Percentiles rank a stretch among this genome's conserved stretches.
Evolutionary conservation across 1,284 basidiomycete species (phyloP).

Genomic region (Sporisorium exsertum): DNA sequence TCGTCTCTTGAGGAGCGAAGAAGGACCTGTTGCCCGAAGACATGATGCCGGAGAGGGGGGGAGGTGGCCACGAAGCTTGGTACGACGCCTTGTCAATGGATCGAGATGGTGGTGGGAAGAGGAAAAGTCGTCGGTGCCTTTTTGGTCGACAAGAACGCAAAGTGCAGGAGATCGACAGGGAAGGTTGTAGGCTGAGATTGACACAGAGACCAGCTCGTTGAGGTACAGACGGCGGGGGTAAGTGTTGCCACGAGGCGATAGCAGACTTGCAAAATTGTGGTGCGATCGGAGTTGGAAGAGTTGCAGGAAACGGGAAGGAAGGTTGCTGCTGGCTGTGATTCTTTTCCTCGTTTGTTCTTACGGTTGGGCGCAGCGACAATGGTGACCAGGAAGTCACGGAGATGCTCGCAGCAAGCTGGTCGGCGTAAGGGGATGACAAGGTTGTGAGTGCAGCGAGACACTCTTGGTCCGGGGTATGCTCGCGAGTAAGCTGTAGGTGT

Average conservation of each 20-base stretch:
- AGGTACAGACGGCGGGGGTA: not conserved
- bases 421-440: not conserved
- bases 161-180: slow-evolving; percentile 10
- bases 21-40: slow-evolving; percentile 50
- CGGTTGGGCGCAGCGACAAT: not conserved
- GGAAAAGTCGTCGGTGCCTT: not conserved
- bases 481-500: not conserved
- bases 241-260: slow-evolving; percentile 6
- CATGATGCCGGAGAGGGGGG: slow-evolving; percentile 17
- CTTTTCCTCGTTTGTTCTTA: not conserved
- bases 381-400: not conserved
- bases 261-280: not conserved
- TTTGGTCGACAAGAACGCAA: not conserved
- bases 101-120: slow-evolving; percentile 13
- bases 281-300: slow-evolving; percentile 23
- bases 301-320: slow-evolving; percentile 34
- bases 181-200: slow-evolving; percentile 4
- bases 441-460: not conserved
- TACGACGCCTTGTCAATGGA: not conserved
- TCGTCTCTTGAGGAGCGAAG: slow-evolving; percentile 50
- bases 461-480: not conserved
- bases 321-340: not conserved
- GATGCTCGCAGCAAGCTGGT: not conserved
- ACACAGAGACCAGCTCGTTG: not conserved
- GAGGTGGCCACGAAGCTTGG: not conserved